Evolutionary conservation across 768 basidiomycete species (phyloP).

Genomic region (Candolleomyces eurysporus): DNA sequence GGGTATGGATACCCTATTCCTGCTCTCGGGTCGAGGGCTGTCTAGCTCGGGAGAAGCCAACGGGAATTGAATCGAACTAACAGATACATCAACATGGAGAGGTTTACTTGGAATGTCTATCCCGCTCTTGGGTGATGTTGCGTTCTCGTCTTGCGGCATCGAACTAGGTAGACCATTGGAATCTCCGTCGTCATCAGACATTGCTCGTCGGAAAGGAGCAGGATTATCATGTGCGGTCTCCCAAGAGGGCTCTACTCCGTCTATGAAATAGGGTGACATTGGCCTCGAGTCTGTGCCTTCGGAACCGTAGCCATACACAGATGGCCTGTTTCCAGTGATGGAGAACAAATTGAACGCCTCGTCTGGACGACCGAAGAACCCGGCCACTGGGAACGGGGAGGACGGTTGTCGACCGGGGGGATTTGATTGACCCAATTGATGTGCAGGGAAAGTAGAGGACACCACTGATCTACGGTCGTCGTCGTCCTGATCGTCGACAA

Average conservation of each 20-base stretch:
- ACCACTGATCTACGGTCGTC: slow-evolving; percentile 82
- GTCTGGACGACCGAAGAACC: slow-evolving; percentile 75
- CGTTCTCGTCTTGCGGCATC: slow-evolving; percentile 44
- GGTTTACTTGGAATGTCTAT: slow-evolving; percentile 59
- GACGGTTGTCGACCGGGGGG: slow-evolving; percentile 48
- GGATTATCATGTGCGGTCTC: slow-evolving; percentile 54
- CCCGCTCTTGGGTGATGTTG: slow-evolving; percentile 40
- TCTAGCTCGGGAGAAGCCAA: slow-evolving; percentile 69
- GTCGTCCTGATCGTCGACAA: slow-evolving; percentile 86
- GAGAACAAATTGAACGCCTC: slow-evolving; percentile 82
- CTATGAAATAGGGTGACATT: slow-evolving; percentile 42
- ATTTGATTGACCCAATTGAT: slow-evolving; percentile 43
- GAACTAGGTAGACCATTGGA: slow-evolving; percentile 37
- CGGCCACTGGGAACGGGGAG: slow-evolving; percentile 86
- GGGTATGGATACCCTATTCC: slow-evolving; percentile 35
- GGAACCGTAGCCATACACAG: slow-evolving; percentile 38
- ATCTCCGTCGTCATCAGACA: slow-evolving; percentile 77
- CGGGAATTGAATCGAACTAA: slow-evolving; percentile 80
- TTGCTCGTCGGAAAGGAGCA: slow-evolving; percentile 72
- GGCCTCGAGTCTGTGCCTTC: slow-evolving; percentile 57
- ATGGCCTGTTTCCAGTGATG: slow-evolving; percentile 71
- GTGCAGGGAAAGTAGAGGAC: slow-evolving; percentile 70
- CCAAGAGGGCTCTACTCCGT: slow-evolving; percentile 44
- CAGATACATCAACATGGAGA: slow-evolving; percentile 48
- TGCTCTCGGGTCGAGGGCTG: slow-evolving; percentile 10